A percentile compares a stretch with the other conserved stretches of the same genome.
Evolutionary conservation across 2,329 filamentous ascomycete genomes (phyloP).

Genomic region (Cercospora sesami): DNA sequence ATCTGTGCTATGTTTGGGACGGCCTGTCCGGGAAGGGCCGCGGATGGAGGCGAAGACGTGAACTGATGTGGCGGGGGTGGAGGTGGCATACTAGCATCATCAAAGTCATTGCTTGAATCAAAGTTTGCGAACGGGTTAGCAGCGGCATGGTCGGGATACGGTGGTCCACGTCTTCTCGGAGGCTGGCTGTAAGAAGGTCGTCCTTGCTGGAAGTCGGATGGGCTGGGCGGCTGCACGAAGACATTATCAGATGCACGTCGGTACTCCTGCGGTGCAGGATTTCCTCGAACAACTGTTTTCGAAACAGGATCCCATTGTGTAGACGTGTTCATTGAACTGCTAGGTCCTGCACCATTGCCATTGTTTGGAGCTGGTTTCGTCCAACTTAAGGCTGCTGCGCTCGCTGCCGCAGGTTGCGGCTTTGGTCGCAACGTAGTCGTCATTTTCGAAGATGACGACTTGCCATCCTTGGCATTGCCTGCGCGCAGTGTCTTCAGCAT

Average conservation of each 20-base stretch:
- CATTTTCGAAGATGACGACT: conserved; percentile 46
- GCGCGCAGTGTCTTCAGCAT: conserved; percentile 50
- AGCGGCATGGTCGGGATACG: conserved; percentile 38
- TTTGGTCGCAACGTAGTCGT: conserved; percentile 47
- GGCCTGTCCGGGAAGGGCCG: conserved; percentile 5
- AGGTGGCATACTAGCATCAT: conserved; percentile 26
- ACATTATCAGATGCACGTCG: conserved; percentile 30
- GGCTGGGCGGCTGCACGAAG: conserved; percentile 36
- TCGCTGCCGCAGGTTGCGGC: conserved; percentile 58
- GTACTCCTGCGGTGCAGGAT: conserved; percentile 18
- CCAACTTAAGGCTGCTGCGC: conserved; percentile 66
- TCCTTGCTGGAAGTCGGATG: conserved; percentile 33
- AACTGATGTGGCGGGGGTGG: conserved; percentile 31
- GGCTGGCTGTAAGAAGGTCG: conserved; percentile 21
- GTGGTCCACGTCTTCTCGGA: conserved; percentile 23
- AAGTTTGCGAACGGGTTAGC: conserved; percentile 32
- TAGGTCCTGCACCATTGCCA: conserved; percentile 6
- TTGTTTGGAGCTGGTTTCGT: conserved; percentile 27
- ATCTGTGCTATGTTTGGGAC: conserved; percentile 16
- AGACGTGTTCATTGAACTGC: conserved; percentile 10
- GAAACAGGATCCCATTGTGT: conserved; percentile 40
- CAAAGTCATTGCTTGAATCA: conserved; percentile 33
- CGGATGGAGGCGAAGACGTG: conserved; percentile 17
- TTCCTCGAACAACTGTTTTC: conserved; percentile 32
- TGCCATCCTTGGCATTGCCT: conserved; percentile 34